Evolutionary conservation across 495 filamentous ascomycete species (phyloP).

Genomic region (Ascodesmis nigricans): DNA sequence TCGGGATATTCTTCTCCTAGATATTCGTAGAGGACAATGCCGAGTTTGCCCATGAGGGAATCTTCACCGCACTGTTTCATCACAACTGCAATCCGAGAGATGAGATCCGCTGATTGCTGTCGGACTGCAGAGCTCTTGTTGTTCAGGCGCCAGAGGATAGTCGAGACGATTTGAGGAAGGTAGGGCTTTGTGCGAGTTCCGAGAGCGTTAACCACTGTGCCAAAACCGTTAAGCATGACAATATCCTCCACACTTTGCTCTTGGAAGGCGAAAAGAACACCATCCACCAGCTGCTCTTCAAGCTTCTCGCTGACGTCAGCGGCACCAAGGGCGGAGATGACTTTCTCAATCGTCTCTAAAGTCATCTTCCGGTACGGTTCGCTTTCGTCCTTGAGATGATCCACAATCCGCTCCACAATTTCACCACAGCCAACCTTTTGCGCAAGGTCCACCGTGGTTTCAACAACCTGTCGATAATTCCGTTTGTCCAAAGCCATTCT

Average conservation of each 20-base stretch:
- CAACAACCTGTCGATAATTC: slow-evolving; percentile 92
- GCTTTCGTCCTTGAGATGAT: slow-evolving; percentile 92
- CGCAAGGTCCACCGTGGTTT: slow-evolving; percentile 91
- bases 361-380: slow-evolving; percentile 99
- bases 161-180: slow-evolving; percentile 84
- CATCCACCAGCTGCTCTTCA: slow-evolving; percentile 84
- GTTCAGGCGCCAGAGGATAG: slow-evolving; percentile 92
- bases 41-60: slow-evolving; percentile 83
- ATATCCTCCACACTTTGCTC: slow-evolving; percentile 95
- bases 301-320: slow-evolving; percentile 82
- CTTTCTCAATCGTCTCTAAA: slow-evolving; percentile 87
- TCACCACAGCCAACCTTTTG: slow-evolving; percentile 93
- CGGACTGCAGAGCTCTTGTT: slow-evolving; percentile 92
- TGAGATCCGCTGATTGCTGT: slow-evolving; percentile 89
- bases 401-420: slow-evolving; percentile 80
- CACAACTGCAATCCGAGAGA: slow-evolving; percentile 89
- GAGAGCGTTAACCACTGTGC: slow-evolving; percentile 88
- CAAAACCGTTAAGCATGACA: slow-evolving; percentile 95
- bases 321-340: slow-evolving; percentile 76
- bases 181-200: slow-evolving; percentile 90
- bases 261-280: slow-evolving; percentile 92
- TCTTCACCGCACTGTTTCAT: slow-evolving; percentile 99
- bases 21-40: slow-evolving; percentile 94
- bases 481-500: slow-evolving; percentile 92
- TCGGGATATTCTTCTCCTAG: slow-evolving; percentile 98